These are phyloP conservation scores for Hordeum marinum DNA, from an alignment of 176 grass and related monocot species.

Conservation along the genomic window DNA sequence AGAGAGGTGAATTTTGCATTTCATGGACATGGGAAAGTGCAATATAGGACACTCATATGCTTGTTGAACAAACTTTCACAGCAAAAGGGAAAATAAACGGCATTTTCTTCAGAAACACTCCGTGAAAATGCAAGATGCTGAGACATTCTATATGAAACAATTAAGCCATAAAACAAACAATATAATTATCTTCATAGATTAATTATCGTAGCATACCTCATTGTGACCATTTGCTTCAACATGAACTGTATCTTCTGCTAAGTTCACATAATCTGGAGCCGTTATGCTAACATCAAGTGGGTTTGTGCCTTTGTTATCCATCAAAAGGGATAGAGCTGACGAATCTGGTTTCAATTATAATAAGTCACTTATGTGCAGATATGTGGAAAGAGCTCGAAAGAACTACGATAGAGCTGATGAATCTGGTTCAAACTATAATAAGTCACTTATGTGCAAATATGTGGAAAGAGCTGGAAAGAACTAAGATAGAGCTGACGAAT, in stretches of 20 bases:
- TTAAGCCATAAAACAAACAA: background rate
- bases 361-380: conserved; percentile 5
- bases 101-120: conserved; percentile 5
- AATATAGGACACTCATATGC: conserved; percentile 3
- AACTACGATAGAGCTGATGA: conserved; percentile 57
- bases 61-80: background rate
- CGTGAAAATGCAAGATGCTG: background rate
- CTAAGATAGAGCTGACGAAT: conserved; percentile 65
- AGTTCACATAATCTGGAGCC: conserved; percentile 54
- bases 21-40: background rate
- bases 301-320: conserved; percentile 61
- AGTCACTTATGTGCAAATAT: background rate
- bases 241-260: conserved; percentile 42
- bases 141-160: background rate
- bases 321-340: conserved; percentile 73
- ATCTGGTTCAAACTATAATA: conserved; percentile 49
- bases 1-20: background rate
- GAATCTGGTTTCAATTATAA: conserved; percentile 59
- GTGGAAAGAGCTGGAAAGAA: background rate
- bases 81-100: background rate
- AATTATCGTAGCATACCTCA: conserved; percentile 46
- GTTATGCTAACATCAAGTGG: conserved; percentile 62
- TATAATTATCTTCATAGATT: background rate
- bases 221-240: conserved; percentile 55
- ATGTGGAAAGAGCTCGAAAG: background rate